Conservation (phyloP, 306 rosid species). For the Trifolium pratense region DNA sequence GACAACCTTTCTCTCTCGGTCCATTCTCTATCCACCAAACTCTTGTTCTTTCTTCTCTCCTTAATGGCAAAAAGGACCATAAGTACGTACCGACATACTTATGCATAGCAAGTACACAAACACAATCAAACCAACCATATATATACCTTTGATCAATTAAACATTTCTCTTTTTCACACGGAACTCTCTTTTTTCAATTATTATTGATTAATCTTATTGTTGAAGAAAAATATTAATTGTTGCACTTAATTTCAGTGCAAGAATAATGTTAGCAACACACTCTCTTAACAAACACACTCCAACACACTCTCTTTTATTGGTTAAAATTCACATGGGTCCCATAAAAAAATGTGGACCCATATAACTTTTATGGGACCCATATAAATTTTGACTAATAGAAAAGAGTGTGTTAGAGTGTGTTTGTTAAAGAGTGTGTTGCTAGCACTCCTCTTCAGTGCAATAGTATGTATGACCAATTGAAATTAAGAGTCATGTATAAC, state of each 20-base stretch:
- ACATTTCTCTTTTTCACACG: neutral
- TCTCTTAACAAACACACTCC: too few relatives aligned
- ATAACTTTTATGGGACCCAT: too few relatives aligned
- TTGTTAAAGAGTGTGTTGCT: too few relatives aligned
- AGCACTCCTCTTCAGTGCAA: too few relatives aligned
- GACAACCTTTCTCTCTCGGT: constrained; percentile 31
- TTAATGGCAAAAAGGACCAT: constrained; percentile 33
- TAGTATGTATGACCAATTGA: too few relatives aligned
- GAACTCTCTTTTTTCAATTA: constrained; percentile 2
- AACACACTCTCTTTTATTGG: too few relatives aligned
- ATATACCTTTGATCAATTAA: neutral
- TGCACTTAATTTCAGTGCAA: neutral
- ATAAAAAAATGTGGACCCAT: too few relatives aligned
- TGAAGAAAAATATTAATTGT: neutral
- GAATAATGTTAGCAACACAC: too few relatives aligned
- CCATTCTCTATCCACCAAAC: constrained; percentile 14
- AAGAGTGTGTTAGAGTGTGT: too few relatives aligned
- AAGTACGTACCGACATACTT: constrained; percentile 38
- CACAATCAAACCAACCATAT: constrained; percentile 4
- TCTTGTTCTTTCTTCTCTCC: constrained; percentile 18
- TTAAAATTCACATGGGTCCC: too few relatives aligned
- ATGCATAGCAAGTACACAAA: neutral
- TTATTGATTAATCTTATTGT: neutral
- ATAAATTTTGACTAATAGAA: too few relatives aligned
- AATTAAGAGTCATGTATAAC: too few relatives aligned